Base-by-base conservation (phyloP, 2,329 filamentous ascomycete genomes). In the Esteya vermicola region DNA sequence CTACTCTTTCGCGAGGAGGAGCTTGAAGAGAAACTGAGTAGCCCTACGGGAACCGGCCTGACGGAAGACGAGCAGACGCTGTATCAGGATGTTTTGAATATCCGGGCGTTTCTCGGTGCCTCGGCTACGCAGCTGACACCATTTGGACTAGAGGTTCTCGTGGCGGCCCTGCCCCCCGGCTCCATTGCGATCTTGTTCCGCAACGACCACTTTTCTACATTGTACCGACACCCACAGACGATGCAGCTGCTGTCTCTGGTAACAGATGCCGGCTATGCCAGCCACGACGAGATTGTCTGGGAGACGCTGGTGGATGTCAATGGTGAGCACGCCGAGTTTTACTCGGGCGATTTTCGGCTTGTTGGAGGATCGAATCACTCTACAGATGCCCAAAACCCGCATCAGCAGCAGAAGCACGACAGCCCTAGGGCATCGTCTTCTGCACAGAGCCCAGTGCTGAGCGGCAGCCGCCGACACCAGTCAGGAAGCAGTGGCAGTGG, bases 151-250 rank as follows among this genome's bases (percentile, higher is more conserved):
- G 72, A 82, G 30, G 73, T 82, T 2, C 78, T 96, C 30, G 70
- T 70, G 1, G 72, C 75, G 38, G 77, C 72, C 6, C 69, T 95
- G 42, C 63, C 71, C 12, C 80, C 85, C 1, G 89, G 86, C 2
- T 76, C 81, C 1, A 75, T 95, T 45, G 85, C 85, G 0, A 96
- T 98, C 37, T 61, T 98, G 2, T 98, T 98, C 63, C 76, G 91
- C 21, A 98, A 98, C 51, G 89, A 98, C 53, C 91, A 98, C 56
- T 98, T 98, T 54, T 86, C 85, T 32, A 96, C 89, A 0, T 59
- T 98, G 0, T 94, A 93, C 59, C 85, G 88, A 45, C 85, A 96
- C 50, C 85, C 89, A 0, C 65, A 78, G 33, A 85, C 79, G 1
- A 68, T 75, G 31, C 72, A 83, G 48, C 68, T 96, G 1, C 73